Conservation (phyloP, 345 rosid species). For the Draba incana region DNA sequence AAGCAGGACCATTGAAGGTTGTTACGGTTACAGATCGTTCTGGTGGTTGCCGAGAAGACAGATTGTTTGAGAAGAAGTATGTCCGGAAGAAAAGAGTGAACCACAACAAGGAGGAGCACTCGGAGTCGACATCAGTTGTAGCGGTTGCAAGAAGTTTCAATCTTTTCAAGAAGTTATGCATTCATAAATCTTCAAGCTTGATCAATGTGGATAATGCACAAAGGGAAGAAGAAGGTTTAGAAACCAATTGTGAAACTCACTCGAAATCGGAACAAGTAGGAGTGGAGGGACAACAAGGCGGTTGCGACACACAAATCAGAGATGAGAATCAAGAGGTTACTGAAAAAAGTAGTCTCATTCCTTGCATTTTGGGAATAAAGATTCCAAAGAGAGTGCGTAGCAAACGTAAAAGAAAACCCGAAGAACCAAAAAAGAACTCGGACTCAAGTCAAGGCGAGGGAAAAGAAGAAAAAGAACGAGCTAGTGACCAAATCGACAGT, state of each 20-base stretch:
- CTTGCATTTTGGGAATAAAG: too few species aligned
- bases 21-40: neutral
- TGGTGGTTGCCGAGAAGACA: neutral
- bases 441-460: neutral
- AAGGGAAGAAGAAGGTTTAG: neutral
- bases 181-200: neutral
- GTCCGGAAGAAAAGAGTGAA: conserved; percentile 15
- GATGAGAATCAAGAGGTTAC: neutral
- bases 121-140: neutral
- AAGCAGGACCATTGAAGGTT: neutral
- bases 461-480: conserved; percentile 1
- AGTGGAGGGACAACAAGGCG: neutral
- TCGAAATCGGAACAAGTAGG: neutral
- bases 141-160: neutral
- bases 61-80: neutral
- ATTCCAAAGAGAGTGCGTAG: conserved; percentile 7
- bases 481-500: neutral
- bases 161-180: neutral
- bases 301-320: neutral
- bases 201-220: conserved; percentile 1
- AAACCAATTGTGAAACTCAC: neutral
- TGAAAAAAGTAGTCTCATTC: neutral
- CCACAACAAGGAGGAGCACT: neutral
- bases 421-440: neutral
- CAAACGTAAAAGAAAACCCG: neutral